Evolutionary conservation across 495 filamentous ascomycete species (phyloP).

Genomic region (Trichoderma asperelloides): DNA sequence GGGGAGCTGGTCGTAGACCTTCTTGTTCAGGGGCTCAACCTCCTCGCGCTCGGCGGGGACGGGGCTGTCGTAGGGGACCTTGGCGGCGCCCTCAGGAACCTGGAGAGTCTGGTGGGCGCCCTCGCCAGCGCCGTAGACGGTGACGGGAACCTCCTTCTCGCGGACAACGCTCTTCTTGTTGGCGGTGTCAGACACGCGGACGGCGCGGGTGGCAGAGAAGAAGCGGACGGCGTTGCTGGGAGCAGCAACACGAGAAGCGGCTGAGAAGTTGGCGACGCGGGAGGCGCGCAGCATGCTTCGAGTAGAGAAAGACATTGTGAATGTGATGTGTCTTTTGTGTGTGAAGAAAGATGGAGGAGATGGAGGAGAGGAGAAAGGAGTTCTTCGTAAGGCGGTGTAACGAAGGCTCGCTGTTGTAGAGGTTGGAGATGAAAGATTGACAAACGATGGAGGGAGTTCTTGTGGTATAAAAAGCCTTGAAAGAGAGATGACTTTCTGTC

Average conservation of each 20-base stretch:
- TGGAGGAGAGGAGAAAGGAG: not conserved
- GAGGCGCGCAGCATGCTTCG: slow-evolving; percentile 28
- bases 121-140: slow-evolving; percentile 36
- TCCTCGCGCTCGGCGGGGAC: slow-evolving; percentile 26
- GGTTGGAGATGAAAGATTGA: not conserved
- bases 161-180: slow-evolving; percentile 33
- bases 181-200: slow-evolving; percentile 25
- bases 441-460: not conserved
- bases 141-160: slow-evolving; percentile 42
- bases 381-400: not conserved
- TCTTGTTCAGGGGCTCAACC: slow-evolving; percentile 31
- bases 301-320: slow-evolving; percentile 31
- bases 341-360: not conserved
- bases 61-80: slow-evolving; percentile 24
- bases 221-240: slow-evolving; percentile 22
- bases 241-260: slow-evolving; percentile 18
- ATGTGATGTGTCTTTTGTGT: slow-evolving; percentile 13
- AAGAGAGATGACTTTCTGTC: not conserved
- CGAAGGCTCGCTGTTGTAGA: not conserved
- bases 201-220: slow-evolving; percentile 28
- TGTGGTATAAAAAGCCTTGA: not conserved
- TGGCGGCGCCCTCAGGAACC: slow-evolving; percentile 64
- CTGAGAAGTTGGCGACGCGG: slow-evolving; percentile 21
- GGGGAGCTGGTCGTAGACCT: slow-evolving; percentile 40
- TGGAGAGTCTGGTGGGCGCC: slow-evolving; percentile 56